These are phyloP conservation scores for Hypoxylon lienhwacheense DNA, from an alignment of 495 filamentous ascomycete genomes.

Conservation along the genomic window DNA sequence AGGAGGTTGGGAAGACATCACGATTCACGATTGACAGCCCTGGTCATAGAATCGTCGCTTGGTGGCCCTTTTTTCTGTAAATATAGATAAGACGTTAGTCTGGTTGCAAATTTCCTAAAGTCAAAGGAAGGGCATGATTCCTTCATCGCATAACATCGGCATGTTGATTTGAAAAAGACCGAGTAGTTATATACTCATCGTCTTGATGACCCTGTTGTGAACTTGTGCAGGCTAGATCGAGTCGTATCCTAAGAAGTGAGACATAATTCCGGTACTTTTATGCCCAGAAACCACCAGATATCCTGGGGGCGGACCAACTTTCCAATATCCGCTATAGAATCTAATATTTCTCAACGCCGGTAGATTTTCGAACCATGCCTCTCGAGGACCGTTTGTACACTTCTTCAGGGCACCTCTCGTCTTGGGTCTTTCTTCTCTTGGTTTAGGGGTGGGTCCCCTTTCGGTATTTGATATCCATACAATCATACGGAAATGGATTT, in stretches of 20 bases:
- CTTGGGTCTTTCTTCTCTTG: neutral
- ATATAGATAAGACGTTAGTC: conserved; percentile 27
- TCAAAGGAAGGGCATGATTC: conserved; percentile 31
- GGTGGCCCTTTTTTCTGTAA: conserved; percentile 29
- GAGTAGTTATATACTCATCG: conserved; percentile 37
- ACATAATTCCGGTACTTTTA: conserved; percentile 10
- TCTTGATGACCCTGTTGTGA: no score
- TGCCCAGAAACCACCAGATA: neutral
- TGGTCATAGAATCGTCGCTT: neutral
- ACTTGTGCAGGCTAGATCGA: conserved; percentile 15
- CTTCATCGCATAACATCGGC: conserved; percentile 37
- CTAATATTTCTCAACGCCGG: conserved; percentile 38
- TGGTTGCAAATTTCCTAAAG: conserved; percentile 38
- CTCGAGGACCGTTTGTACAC: conserved; percentile 40
- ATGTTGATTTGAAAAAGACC: conserved; percentile 38
- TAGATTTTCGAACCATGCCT: conserved; percentile 47
- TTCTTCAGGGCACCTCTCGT: neutral
- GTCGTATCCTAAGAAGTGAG: neutral
- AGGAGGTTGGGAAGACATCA: conserved; percentile 13
- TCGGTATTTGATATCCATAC: no score
- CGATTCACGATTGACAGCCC: conserved; percentile 4
- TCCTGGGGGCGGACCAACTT: conserved; percentile 21
- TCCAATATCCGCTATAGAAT: conserved; percentile 41
- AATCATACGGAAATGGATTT: no score
- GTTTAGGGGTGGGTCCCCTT: no score